Conservation (phyloP, 176 grass and related monocot species). For the Juncus effusus region DNA sequence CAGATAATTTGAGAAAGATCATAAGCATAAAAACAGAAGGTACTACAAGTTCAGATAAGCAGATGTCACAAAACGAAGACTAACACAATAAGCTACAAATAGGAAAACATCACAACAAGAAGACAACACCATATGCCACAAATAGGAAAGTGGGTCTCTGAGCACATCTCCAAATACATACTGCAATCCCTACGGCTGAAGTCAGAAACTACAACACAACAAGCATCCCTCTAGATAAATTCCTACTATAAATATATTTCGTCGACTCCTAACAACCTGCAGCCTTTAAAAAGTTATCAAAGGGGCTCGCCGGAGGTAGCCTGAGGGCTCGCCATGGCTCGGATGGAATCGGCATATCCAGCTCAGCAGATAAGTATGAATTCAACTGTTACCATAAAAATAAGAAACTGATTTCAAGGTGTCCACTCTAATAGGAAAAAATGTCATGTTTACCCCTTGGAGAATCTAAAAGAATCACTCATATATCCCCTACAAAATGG, state of each 20-base stretch:
- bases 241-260: slow-evolving; percentile 17
- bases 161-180: background rate
- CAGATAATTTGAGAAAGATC: no score
- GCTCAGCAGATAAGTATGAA: slow-evolving; percentile 31
- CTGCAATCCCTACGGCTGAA: background rate
- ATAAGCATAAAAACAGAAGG: no score
- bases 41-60: no score
- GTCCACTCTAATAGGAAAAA: background rate
- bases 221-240: slow-evolving; percentile 17
- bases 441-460: no score
- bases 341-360: slow-evolving; percentile 7
- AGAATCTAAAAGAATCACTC: no score
- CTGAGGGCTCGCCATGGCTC: slow-evolving; percentile 52
- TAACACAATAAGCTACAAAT: no score
- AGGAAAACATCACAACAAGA: no score
- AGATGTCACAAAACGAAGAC: no score
- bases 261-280: slow-evolving; percentile 44
- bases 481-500: no score
- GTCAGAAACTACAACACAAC: background rate
- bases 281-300: slow-evolving; percentile 93
- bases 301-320: slow-evolving; percentile 82
- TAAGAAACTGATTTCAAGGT: background rate
- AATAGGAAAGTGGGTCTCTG: no score
- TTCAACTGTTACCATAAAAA: slow-evolving; percentile 38
- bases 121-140: no score